A percentile compares a stretch with the other conserved stretches of the same genome.
phyloP scores from a whole-genome alignment of 768 basidiomycete genomes.

The Mycena epipterygia region DNA sequence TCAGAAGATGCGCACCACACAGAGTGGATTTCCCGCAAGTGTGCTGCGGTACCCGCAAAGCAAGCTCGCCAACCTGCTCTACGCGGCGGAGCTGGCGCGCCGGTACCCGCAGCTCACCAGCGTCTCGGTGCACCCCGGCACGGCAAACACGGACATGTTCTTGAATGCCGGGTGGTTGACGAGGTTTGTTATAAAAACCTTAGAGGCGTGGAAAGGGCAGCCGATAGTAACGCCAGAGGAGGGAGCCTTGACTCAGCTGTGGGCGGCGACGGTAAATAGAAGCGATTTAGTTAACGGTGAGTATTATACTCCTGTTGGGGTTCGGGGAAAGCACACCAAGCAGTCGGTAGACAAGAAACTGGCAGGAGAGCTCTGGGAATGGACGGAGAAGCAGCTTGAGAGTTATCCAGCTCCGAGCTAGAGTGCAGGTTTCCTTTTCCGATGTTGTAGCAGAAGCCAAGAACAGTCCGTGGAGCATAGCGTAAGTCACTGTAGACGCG shows the following conservation, averaged over 20 bases:
- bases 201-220: neutral
- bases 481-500: too few species aligned
- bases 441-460: too few species aligned
- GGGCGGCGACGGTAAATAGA: conserved; percentile 29
- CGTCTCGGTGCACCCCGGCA: conserved; percentile 21
- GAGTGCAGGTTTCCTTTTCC: too few species aligned
- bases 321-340: neutral
- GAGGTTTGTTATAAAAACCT: neutral
- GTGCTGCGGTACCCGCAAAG: conserved; percentile 14
- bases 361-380: conserved; percentile 24
- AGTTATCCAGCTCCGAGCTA: neutral
- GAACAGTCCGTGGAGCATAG: too few species aligned
- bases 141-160: conserved; percentile 1
- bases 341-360: neutral
- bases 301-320: conserved; percentile 27
- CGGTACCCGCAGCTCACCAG: conserved; percentile 13
- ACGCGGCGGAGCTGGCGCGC: conserved; percentile 20
- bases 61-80: conserved; percentile 23
- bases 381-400: conserved; percentile 27
- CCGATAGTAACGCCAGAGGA: conserved; percentile 6
- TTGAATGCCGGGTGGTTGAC: neutral
- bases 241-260: conserved; percentile 22
- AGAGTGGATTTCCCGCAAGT: neutral
- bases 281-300: conserved; percentile 1
- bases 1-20: neutral